phyloP scores from a whole-genome alignment of 2,329 filamentous ascomycete species.

The Epichloe elymi region DNA sequence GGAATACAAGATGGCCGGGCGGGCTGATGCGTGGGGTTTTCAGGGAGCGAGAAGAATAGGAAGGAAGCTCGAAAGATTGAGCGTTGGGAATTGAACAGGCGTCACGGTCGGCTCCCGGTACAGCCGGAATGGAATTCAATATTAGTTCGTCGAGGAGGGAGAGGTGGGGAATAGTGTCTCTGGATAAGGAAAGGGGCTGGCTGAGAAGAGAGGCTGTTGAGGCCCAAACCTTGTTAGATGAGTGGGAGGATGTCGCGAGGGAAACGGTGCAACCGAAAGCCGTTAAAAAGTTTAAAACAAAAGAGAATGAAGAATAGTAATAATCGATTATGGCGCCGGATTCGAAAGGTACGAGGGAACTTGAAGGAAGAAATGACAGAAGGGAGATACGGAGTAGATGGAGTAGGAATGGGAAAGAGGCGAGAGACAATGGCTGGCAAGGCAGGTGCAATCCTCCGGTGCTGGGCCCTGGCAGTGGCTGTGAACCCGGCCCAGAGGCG shows the following conservation, averaged over 20 bases:
- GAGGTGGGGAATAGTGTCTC: neutral
- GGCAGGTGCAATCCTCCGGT: neutral
- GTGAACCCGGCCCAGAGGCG: neutral
- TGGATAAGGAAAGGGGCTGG: constrained; percentile 2
- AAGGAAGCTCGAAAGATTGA: neutral
- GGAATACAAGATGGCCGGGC: neutral
- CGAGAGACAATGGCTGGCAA: neutral
- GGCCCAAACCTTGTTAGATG: neutral
- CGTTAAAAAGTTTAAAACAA: neutral
- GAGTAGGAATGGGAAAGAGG: neutral
- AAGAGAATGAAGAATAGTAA: neutral
- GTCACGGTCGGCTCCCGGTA: neutral
- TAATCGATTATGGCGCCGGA: neutral
- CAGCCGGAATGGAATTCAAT: neutral
- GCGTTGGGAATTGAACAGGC: neutral
- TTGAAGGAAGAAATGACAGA: neutral
- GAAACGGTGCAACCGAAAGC: neutral
- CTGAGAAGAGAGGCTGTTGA: neutral
- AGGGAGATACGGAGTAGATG: too few relatives aligned
- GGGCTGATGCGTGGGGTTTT: neutral
- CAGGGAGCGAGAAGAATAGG: neutral
- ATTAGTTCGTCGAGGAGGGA: neutral
- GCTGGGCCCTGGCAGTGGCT: neutral
- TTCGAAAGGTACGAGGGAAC: neutral
- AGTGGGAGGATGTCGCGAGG: neutral